Base-by-base conservation (phyloP, 768 basidiomycete species). In the Podaxis rugospora region DNA sequence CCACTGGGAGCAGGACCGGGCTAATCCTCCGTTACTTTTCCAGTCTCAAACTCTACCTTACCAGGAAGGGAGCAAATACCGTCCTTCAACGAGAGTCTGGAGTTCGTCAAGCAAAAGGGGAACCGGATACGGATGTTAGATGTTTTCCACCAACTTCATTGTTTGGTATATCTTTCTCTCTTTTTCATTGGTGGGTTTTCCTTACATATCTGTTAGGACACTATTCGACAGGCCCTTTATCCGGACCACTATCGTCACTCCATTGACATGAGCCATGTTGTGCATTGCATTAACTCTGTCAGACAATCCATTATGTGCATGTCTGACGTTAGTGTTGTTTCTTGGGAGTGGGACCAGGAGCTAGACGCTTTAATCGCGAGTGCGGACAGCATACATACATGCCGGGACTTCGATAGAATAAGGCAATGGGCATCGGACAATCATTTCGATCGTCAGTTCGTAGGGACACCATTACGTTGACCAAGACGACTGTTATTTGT, bases 281-380 rank as follows among this genome's bases (percentile, higher is more conserved):
- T 27, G 10, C 57, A 58, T 16, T 58, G 57, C 47, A 28, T 58
- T 25, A 58, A 51, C 49, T 49, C 57, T 42, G 40, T 58, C n/a
- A 35, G 57, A 25, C 57, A 58, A 37, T 58, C 57, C 32, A 21
- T 58, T 32, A 58, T 50, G 57, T 58, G 57, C 16, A 58, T 58
- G 57, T 47, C 35, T 13, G 57, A 58, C 21, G 18, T 58, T 37
- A 58, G 57, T 36, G 35, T 50, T n/a, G 57, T 50, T 36, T 50
- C 46, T 37, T 58, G 57, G 57, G 57, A 50, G 23, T 58, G 57
- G 57, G 36, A 50, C 32, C 28, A 58, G 6, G 35, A 58, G 27
- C 5, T 50, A 14, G 46, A 50, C 32, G 36, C 23, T 9, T 37
- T 58, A 16, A 39, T 58, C 5, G 57, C 50, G 21, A 58, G 49